Conservation (phyloP, 305 asterid genomes). For the Fraxinus xanthoxyloides region DNA sequence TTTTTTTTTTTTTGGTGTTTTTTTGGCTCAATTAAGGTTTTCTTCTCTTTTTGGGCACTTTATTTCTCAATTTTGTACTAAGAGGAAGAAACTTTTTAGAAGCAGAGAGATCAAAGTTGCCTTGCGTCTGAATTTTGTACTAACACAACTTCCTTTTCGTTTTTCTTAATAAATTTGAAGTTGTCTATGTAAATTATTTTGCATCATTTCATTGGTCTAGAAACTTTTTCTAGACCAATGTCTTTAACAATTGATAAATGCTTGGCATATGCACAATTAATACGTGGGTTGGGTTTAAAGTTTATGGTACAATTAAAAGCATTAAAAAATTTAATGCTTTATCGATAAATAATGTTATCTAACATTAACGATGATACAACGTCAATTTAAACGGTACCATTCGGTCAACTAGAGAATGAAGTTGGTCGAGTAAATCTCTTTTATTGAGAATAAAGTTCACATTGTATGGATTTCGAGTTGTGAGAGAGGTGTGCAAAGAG, state of each 20-base stretch:
- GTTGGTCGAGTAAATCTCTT: background rate
- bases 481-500: conserved; percentile 11
- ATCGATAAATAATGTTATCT: background rate
- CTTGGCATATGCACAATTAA: background rate
- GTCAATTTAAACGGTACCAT: background rate
- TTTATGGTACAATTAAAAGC: background rate
- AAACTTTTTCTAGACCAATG: no score
- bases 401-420: background rate
- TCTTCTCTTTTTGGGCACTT: background rate
- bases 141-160: background rate
- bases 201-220: background rate
- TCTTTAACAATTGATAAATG: no score
- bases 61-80: background rate
- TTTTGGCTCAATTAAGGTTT: background rate
- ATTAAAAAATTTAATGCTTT: no score
- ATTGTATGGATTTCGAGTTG: background rate
- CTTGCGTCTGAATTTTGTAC: background rate
- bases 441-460: background rate
- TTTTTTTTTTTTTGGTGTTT: no score
- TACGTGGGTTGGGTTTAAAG: background rate
- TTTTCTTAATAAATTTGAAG: background rate
- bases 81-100: background rate
- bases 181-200: background rate
- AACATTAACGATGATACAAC: background rate
- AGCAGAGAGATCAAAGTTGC: background rate